Conservation (phyloP, 176 grass and related monocot genomes). For the Chrysopogon serrulatus region DNA sequence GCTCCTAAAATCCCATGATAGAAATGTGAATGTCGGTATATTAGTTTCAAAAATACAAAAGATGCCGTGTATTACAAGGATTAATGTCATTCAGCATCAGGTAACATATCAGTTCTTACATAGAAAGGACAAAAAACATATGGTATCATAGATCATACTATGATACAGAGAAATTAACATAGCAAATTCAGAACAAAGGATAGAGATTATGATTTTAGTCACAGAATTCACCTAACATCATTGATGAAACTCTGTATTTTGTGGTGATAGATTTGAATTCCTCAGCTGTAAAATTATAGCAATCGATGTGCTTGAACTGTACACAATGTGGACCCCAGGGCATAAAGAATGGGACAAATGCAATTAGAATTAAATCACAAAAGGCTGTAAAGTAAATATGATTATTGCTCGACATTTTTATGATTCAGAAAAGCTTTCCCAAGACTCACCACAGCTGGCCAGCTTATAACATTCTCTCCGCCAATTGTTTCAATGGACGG, state of each 20-base stretch:
- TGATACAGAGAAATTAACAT: neutral
- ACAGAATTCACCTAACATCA: conserved; percentile 63
- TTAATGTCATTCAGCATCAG: neutral
- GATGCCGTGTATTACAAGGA: neutral
- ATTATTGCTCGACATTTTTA: neutral
- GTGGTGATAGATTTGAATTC: conserved; percentile 76
- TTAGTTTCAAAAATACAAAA: neutral
- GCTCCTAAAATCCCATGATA: neutral
- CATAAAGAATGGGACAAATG: neutral
- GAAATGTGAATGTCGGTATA: neutral
- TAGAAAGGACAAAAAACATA: neutral
- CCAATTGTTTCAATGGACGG: conserved; percentile 77
- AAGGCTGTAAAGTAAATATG: neutral
- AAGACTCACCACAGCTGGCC: conserved; percentile 79
- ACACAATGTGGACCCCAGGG: neutral
- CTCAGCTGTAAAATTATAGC: conserved; percentile 59
- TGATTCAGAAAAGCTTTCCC: neutral
- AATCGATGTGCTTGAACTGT: conserved; percentile 81
- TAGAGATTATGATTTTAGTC: neutral
- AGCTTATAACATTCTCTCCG: conserved; percentile 91
- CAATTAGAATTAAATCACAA: conserved; percentile 3
- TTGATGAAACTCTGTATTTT: conserved; percentile 70
- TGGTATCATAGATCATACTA: conserved; percentile 12
- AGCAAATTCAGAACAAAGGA: neutral
- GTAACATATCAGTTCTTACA: neutral